These are phyloP conservation scores for Echium plantagineum DNA, from an alignment of 257 asterid genomes.

Conservation along the genomic window DNA sequence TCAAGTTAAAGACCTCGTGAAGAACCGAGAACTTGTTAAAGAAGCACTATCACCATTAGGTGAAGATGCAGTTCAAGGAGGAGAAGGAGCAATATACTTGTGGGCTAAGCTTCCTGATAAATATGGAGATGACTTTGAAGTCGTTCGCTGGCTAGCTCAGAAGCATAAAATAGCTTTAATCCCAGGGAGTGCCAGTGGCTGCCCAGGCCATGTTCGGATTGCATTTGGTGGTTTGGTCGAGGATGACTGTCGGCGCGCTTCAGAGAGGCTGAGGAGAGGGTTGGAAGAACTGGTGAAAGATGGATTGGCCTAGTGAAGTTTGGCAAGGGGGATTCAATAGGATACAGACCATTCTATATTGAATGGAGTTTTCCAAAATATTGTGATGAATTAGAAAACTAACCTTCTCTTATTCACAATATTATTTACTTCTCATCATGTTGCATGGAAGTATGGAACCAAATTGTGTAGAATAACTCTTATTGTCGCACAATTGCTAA, in stretches of 20 bases:
- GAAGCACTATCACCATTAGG: constrained; percentile 84
- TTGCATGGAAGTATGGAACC: no score
- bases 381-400: no score
- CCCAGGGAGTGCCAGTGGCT: constrained; percentile 73
- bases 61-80: constrained; percentile 66
- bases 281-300: constrained; percentile 53
- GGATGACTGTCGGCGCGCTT: constrained; percentile 48
- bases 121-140: constrained; percentile 47
- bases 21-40: constrained; percentile 47
- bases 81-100: constrained; percentile 91
- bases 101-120: constrained; percentile 86
- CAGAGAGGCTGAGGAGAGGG: constrained; percentile 73
- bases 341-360: no score
- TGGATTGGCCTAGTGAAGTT: constrained; percentile 56
- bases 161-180: constrained; percentile 60
- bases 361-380: no score
- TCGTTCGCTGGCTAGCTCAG: constrained; percentile 69
- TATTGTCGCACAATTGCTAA: no score
- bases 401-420: no score
- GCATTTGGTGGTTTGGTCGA: constrained; percentile 72
- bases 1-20: constrained; percentile 55
- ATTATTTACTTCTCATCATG: no score
- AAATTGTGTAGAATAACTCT: no score
- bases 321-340: not conserved
- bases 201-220: constrained; percentile 65